Evolutionary conservation across 192 early-diverging fungal genomes (phyloP).

Genomic region (Mortierella antarctica): DNA sequence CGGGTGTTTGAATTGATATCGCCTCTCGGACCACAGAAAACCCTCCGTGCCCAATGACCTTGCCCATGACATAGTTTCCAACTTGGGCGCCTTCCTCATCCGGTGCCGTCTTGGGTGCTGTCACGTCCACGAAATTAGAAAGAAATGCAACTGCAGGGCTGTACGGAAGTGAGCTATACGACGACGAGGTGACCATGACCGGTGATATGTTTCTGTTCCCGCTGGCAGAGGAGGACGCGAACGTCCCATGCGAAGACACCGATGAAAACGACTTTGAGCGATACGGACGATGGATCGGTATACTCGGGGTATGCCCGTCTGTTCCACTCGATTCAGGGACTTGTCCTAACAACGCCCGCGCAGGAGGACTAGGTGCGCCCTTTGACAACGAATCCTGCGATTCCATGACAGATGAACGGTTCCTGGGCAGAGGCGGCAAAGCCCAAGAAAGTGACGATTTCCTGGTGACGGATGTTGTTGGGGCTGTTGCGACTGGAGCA

Average conservation of each 20-base stretch:
- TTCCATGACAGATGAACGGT: no score
- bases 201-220: not conserved
- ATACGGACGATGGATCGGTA: slow-evolving; percentile 5
- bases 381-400: no score
- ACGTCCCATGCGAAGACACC: not conserved
- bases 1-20: slow-evolving; percentile 29
- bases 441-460: no score
- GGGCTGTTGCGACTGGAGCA: no score
- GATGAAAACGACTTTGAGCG: slow-evolving; percentile 9
- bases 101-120: slow-evolving; percentile 8
- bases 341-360: not conserved
- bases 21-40: slow-evolving; percentile 83
- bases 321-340: not conserved
- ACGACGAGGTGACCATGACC: slow-evolving; percentile 29
- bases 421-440: no score
- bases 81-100: slow-evolving; percentile 80
- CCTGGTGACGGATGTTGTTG: no score
- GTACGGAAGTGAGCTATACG: slow-evolving; percentile 42
- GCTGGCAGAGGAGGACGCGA: not conserved
- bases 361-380: no score
- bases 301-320: not conserved
- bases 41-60: slow-evolving; percentile 77
- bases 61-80: slow-evolving; percentile 75
- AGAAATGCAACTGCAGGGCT: slow-evolving; percentile 53
- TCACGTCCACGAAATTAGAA: slow-evolving; percentile 35